phyloP scores from a whole-genome alignment of 225 moss, liverwort and hornwort species.

The Polytrichum commune region DNA sequence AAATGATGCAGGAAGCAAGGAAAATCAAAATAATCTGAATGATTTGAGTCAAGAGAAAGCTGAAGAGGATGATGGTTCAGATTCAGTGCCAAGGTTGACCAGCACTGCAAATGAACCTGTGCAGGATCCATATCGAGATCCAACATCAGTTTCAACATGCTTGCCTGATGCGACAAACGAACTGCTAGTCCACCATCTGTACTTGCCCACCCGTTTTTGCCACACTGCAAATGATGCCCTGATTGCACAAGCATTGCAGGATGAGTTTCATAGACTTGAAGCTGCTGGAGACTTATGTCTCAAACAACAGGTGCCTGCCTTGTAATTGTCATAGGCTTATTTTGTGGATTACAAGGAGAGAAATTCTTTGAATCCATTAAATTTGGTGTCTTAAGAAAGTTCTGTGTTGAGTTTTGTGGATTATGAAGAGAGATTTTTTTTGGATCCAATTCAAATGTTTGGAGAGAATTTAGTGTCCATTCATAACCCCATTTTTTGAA shows the following conservation, averaged over 20 bases:
- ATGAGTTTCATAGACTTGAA: conserved; percentile 52
- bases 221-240: conserved; percentile 28
- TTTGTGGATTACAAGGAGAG: neutral
- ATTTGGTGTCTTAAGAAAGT: neutral
- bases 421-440: neutral
- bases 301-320: conserved; percentile 28
- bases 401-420: neutral
- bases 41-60: conserved; percentile 2
- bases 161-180: too few species aligned
- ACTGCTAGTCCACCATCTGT: too few species aligned
- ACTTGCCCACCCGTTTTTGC: neutral
- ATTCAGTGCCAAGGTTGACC: conserved; percentile 10
- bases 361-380: neutral
- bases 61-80: conserved; percentile 11
- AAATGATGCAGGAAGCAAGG: conserved; percentile 47
- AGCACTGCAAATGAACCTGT: conserved; percentile 18
- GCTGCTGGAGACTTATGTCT: conserved; percentile 32
- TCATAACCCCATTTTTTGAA: neutral
- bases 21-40: neutral
- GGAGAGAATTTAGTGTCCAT: neutral
- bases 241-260: conserved; percentile 53
- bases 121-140: too few species aligned
- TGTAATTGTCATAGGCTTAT: neutral
- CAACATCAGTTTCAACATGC: too few species aligned
- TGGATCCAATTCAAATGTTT: neutral